phyloP scores from a whole-genome alignment of 257 asterid genomes.

The Solanum chiquidenum region DNA sequence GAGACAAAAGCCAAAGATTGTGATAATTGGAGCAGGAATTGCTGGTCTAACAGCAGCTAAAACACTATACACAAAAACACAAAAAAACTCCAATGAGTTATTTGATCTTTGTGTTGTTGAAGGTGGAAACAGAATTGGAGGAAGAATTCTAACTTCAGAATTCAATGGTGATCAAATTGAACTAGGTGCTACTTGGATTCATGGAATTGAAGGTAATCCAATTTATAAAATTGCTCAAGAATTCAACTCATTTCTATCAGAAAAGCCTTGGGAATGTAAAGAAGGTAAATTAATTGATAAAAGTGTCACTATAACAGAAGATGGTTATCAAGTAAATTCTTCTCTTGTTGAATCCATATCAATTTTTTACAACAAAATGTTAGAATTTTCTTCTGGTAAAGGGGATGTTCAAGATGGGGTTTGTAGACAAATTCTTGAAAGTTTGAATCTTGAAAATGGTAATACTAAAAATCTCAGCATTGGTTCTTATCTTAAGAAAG shows the following conservation, averaged over 20 bases:
- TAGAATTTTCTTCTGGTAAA: conserved; percentile 23
- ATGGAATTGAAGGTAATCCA: no score
- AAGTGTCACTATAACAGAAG: conserved; percentile 11
- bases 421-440: neutral
- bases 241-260: no score
- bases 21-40: conserved; percentile 90
- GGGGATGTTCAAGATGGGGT: conserved; percentile 1
- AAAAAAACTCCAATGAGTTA: neutral
- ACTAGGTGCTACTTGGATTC: no score
- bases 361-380: conserved; percentile 36
- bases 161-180: no score
- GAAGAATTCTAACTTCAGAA: no score
- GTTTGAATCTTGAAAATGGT: conserved; percentile 2
- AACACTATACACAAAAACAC: conserved; percentile 34
- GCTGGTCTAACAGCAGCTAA: conserved; percentile 84
- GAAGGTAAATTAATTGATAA: no score
- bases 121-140: no score
- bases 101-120: no score
- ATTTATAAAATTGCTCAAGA: no score
- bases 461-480: neutral
- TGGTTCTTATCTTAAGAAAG: conserved; percentile 10
- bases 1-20: conserved; percentile 41
- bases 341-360: conserved; percentile 51
- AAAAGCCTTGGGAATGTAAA: no score
- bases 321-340: conserved; percentile 36